phyloP scores from a whole-genome alignment of 2,329 filamentous ascomycete genomes.

The Eutypa lata region DNA sequence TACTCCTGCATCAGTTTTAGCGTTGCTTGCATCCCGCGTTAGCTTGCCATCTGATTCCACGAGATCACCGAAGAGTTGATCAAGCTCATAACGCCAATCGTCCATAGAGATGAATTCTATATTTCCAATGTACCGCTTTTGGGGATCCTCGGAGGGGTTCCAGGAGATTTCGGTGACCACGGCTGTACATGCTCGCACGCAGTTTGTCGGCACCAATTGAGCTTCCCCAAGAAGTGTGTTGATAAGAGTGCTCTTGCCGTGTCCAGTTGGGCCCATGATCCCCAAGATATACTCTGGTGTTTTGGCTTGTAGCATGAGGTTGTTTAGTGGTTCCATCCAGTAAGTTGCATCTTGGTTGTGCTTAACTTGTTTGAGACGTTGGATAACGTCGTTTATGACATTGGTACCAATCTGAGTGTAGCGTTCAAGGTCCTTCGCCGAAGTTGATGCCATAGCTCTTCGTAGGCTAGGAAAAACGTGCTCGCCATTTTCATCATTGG shows the following conservation, averaged over 20 bases:
- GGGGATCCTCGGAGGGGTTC: slow-evolving; percentile 41
- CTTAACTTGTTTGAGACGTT: background rate
- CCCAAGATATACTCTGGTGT: slow-evolving; percentile 10
- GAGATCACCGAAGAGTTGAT: slow-evolving; percentile 46
- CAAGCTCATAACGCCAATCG: slow-evolving; percentile 53
- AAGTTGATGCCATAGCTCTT: slow-evolving; percentile 3
- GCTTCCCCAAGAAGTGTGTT: slow-evolving; percentile 18
- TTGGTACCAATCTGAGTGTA: slow-evolving; percentile 3
- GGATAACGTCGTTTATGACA: slow-evolving; percentile 7
- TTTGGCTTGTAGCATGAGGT: slow-evolving; percentile 6
- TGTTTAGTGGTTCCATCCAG: slow-evolving; percentile 3
- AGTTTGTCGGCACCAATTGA: slow-evolving; percentile 38
- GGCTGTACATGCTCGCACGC: slow-evolving; percentile 61
- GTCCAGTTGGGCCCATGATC: slow-evolving; percentile 17
- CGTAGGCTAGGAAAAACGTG: slow-evolving; percentile 7
- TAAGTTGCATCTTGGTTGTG: background rate
- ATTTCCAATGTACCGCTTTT: slow-evolving; percentile 45
- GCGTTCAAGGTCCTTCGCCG: slow-evolving; percentile 4
- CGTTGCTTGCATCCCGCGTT: slow-evolving; percentile 32
- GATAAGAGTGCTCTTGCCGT: slow-evolving; percentile 22
- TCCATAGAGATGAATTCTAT: slow-evolving; percentile 53
- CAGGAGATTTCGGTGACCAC: slow-evolving; percentile 59
- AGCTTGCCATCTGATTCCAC: slow-evolving; percentile 36
- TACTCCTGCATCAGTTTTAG: slow-evolving; percentile 38
- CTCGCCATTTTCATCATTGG: background rate